Percentiles rank a stretch among this genome's conserved stretches.
phyloP scores from a whole-genome alignment of 768 basidiomycete genomes.

The Trametes meyenii region DNA sequence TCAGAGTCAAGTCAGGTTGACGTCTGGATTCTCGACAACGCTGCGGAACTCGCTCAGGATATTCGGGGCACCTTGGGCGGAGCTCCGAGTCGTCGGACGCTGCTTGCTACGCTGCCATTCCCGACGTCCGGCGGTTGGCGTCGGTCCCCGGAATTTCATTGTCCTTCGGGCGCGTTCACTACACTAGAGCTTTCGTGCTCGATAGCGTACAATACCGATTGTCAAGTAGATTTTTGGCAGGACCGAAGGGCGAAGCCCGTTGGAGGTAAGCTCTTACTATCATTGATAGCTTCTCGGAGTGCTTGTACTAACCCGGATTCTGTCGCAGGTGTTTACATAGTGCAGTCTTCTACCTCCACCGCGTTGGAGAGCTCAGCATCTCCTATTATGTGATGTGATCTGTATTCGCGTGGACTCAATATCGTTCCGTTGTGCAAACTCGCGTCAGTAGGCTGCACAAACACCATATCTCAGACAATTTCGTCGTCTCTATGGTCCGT shows the following conservation, averaged over 20 bases:
- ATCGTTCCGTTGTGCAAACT: too few relatives aligned
- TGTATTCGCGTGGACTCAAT: too few relatives aligned
- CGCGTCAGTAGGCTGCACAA: too few relatives aligned
- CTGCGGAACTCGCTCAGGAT: constrained; percentile 16
- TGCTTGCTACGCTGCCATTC: constrained; percentile 18
- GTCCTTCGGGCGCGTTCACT: constrained; percentile 15
- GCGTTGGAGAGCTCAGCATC: too few relatives aligned
- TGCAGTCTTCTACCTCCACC: not conserved
- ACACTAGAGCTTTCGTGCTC: constrained; percentile 20
- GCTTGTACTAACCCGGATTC: not conserved
- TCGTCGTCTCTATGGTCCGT: too few relatives aligned
- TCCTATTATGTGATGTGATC: too few relatives aligned
- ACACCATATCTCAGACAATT: too few relatives aligned
- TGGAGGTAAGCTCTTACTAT: constrained; percentile 1
- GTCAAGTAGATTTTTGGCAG: constrained; percentile 23
- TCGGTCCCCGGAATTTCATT: constrained; percentile 13
- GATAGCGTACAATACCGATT: not conserved
- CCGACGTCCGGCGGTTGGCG: not conserved
- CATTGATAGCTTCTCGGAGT: not conserved
- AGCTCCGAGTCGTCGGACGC: constrained; percentile 9
- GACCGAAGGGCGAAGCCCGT: constrained; percentile 7
- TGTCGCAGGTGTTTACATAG: not conserved
- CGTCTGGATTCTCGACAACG: constrained; percentile 18
- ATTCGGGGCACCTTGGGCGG: not conserved
- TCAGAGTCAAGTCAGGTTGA: constrained; percentile 8